Conservation (phyloP, 352 stramenopile genomes). For the Phytophthora ohioensis region DNA sequence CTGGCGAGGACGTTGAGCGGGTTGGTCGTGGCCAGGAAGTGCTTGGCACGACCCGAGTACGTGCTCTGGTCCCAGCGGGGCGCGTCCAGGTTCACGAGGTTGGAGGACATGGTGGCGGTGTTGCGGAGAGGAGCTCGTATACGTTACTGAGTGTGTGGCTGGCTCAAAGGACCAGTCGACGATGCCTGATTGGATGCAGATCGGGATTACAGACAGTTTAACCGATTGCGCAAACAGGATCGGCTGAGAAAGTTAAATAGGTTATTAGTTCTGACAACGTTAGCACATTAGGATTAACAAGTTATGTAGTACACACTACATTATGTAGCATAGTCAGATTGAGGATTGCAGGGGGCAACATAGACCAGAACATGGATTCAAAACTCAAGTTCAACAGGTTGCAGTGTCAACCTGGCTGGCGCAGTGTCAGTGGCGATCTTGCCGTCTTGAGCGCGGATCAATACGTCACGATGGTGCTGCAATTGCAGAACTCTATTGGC, state of each 20-base stretch:
- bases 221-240: conserved; percentile 24
- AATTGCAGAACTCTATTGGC: neutral
- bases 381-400: conserved; percentile 17
- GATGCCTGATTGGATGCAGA: conserved; percentile 28
- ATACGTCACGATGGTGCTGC: conserved; percentile 1
- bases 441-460: neutral
- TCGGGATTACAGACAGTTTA: conserved; percentile 18
- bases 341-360: neutral
- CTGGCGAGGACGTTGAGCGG: conserved; percentile 83
- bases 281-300: no score
- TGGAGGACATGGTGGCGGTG: conserved; percentile 24
- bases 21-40: conserved; percentile 92
- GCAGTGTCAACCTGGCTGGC: conserved; percentile 1
- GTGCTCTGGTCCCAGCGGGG: conserved; percentile 88
- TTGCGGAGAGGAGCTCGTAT: conserved; percentile 11
- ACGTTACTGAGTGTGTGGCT: conserved; percentile 9
- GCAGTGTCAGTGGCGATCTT: conserved; percentile 14
- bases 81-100: conserved; percentile 62
- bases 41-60: conserved; percentile 76
- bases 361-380: conserved; percentile 23
- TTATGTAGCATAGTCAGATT: neutral
- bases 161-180: conserved; percentile 13
- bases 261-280: neutral
- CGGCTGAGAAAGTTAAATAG: neutral
- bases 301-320: no score